Base-by-base conservation (phyloP, 2,329 filamentous ascomycete genomes). In the Penicillium sp. region DNA sequence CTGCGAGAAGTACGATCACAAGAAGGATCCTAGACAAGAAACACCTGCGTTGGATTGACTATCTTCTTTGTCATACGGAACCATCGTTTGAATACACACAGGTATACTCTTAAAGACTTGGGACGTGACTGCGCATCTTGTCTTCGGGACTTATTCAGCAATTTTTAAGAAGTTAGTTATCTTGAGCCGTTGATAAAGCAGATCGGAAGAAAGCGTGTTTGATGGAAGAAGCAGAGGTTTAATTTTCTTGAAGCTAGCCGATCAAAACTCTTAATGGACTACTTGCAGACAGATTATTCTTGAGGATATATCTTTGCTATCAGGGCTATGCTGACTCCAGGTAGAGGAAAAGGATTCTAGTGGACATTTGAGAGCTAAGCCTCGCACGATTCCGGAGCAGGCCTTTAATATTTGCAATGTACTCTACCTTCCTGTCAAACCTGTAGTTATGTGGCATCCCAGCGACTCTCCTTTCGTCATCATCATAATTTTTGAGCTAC, bases 231-330 rank as follows among this genome's bases (percentile, higher is more conserved):
- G 51, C 15, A 47, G 15, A 68, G 67, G 33, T 60, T 65, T 35
- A 1, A 22, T 6, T 38, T 61, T 3, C 56, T 69, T 9, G 6
- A 59, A 22, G 37, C 51, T 37, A 42, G 50, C 7, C 28, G 47
- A n/a, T 6, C 28, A 22, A 68, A 68, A 53, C 61, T 68, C 17
- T 10, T 17, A n/a, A 15, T 59, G 6, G 68, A 68, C 37, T 68
- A 69, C 44, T 30, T 6, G 4, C 10, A 57, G 33, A 68, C 60
- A 28, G 44, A 67, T 56, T 8, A 49, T 26, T 42, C 65, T 59
- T 15, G 22, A 49, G 47, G 58, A 15, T 5, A 69, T 55, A 38
- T 68, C 47, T 68, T 63, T 56, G 53, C 58, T 56, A 59, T 62
- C 8, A 17, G 5, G 37, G 37, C 15, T 38, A 38, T n/a, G 15